These are phyloP conservation scores for Ocimum tenuiflorum DNA, from an alignment of 257 asterid genomes.

Conservation along the genomic window DNA sequence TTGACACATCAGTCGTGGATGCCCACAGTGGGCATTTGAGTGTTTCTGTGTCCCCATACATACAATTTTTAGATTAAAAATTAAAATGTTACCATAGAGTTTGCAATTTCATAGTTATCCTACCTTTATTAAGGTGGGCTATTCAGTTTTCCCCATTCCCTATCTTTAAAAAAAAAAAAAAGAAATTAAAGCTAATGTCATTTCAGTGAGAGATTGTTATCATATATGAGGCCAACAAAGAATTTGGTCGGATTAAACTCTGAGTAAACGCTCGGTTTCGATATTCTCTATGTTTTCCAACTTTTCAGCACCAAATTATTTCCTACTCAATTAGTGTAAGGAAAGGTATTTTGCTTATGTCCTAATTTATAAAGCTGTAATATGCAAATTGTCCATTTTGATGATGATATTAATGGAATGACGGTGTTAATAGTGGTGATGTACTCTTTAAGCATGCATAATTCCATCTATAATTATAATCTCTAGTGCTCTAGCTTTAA, in stretches of 20 bases:
- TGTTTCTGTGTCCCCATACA: too few relatives aligned
- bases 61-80: too few relatives aligned
- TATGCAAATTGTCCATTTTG: not conserved
- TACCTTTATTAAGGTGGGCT: too few relatives aligned
- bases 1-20: too few relatives aligned
- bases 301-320: not conserved
- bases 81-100: too few relatives aligned
- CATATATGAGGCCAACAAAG: not conserved
- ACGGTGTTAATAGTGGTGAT: not conserved
- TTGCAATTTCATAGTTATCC: too few relatives aligned
- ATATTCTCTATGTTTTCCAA: not conserved
- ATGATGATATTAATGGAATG: not conserved
- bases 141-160: too few relatives aligned
- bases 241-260: not conserved
- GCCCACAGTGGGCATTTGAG: too few relatives aligned
- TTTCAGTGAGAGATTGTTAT: too few relatives aligned
- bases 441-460: slow-evolving; percentile 9
- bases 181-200: too few relatives aligned
- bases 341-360: not conserved
- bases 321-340: not conserved
- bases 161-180: too few relatives aligned
- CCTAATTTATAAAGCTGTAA: not conserved
- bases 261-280: not conserved
- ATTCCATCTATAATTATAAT: not conserved
- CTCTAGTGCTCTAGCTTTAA: not conserved